Base-by-base conservation (phyloP, 768 basidiomycete genomes). In the Fibroporia radiculosa region DNA sequence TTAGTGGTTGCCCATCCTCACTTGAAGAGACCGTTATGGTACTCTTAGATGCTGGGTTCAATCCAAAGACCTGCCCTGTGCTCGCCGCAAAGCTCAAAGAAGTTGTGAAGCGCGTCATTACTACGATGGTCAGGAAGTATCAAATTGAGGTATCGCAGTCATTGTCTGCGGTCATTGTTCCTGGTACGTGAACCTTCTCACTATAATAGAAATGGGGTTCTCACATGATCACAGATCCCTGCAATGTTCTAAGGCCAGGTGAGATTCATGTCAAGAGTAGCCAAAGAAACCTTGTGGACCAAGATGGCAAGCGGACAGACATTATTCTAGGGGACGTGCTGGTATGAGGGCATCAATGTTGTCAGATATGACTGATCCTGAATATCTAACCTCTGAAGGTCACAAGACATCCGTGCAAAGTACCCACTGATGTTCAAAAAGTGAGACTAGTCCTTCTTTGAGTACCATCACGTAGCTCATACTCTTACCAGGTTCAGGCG, bases 371-470 rank as follows among this genome's bases (percentile, higher is more conserved):
- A n/a, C n/a, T n/a, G n/a, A n/a, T n/a, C n/a, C n/a, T n/a, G n/a
- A n/a, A 10, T 27, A n/a, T 11, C 13, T 22, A 25, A 23, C 31
- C 11, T 13, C 1, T 25, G 5, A 45, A 79, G 77, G 62, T 84
- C 11, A 77, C 77, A 1, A 63, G 82, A 19, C 70, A 79, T 56
- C 83, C 83, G 14, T 84, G 82, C 60, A 83, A 82, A 50, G 61
- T 84, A 1, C 80, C 82, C 1, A 78, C 74, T 0, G 83, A 85
- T 58, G 68, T 75, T 0, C 78, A 77, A 50, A 83, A 80, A 66
- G 80, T 79, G 49, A 19, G 62, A 26, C 12, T n/a, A 16, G 11
- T 27, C 14, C 3, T 11, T 14, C 19, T 2, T 16, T 6, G 26
- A 18, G 6, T 11, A 45, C 13, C 8, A 22, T n/a, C 1, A 10